Percentiles rank a stretch among this genome's conserved stretches.
phyloP scores from a whole-genome alignment of 495 filamentous ascomycete genomes.

The Amniculicola lignicola region DNA sequence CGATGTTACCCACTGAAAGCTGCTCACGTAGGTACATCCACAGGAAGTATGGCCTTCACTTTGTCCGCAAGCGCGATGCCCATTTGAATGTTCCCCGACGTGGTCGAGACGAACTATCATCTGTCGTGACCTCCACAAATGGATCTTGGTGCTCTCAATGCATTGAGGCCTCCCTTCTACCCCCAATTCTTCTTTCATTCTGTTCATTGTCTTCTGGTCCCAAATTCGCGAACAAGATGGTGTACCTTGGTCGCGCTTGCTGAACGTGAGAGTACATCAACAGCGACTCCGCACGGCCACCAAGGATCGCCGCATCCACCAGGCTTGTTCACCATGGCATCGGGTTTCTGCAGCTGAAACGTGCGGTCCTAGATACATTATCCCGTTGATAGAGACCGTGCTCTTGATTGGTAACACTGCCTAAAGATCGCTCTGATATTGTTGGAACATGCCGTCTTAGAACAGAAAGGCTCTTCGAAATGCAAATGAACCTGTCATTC shows the following conservation, averaged over 20 bases:
- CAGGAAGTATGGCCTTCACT: background rate
- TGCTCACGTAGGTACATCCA: background rate
- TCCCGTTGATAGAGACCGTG: slow-evolving; percentile 7
- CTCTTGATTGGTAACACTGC: background rate
- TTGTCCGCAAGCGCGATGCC: background rate
- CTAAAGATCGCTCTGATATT: no score
- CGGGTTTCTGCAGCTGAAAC: slow-evolving; percentile 29
- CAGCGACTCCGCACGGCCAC: background rate
- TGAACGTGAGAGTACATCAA: slow-evolving; percentile 2
- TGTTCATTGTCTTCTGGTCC: background rate
- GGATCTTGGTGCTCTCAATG: slow-evolving; percentile 20
- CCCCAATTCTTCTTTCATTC: background rate
- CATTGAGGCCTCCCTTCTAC: background rate
- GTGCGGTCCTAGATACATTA: slow-evolving; percentile 18
- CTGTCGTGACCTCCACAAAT: slow-evolving; percentile 20
- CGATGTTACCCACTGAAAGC: background rate
- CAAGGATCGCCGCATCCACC: slow-evolving; percentile 9
- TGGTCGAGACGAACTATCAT: slow-evolving; percentile 7
- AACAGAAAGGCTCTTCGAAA: no score
- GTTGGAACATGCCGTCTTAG: no score
- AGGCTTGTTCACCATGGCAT: slow-evolving; percentile 20
- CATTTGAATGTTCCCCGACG: slow-evolving; percentile 1
- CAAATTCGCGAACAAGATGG: background rate
- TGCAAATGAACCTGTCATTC: no score
- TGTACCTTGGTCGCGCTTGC: slow-evolving; percentile 5